A percentile compares a stretch with the other conserved stretches of the same genome.
phyloP scores from a whole-genome alignment of 2,329 filamentous ascomycete species.

The Tolypocladium pustulatum region DNA sequence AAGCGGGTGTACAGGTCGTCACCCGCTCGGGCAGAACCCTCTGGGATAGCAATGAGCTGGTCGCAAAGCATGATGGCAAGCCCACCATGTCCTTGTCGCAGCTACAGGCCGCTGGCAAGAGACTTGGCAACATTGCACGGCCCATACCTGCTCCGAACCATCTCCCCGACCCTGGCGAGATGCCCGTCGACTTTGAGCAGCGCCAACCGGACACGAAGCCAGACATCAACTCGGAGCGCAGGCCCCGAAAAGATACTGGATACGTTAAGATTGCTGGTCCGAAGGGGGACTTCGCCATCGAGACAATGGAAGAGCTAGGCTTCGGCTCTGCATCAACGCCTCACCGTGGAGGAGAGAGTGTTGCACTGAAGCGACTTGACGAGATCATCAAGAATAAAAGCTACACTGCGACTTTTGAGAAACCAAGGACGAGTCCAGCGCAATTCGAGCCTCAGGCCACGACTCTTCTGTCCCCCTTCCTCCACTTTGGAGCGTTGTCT shows the following conservation, averaged over 20 bases:
- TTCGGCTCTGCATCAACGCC: slow-evolving; percentile 54
- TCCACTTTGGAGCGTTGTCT: slow-evolving; percentile 67
- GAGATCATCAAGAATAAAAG: slow-evolving; percentile 49
- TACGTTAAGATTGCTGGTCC: slow-evolving; percentile 57
- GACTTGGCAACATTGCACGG: slow-evolving; percentile 49
- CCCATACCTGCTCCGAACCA: slow-evolving; percentile 49
- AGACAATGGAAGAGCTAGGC: slow-evolving; percentile 60
- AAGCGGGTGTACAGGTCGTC: slow-evolving; percentile 60
- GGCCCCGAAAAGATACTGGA: slow-evolving; percentile 42
- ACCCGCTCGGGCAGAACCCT: slow-evolving; percentile 54
- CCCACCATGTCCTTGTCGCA: slow-evolving; percentile 67
- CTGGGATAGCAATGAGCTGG: slow-evolving; percentile 63
- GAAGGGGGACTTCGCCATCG: slow-evolving; percentile 57
- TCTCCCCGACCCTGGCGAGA: slow-evolving; percentile 56
- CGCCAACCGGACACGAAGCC: slow-evolving; percentile 36
- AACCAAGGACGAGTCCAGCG: slow-evolving; percentile 65
- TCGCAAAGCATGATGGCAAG: slow-evolving; percentile 53
- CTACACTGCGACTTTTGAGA: slow-evolving; percentile 65
- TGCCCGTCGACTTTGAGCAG: slow-evolving; percentile 48
- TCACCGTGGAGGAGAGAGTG: slow-evolving; percentile 60
- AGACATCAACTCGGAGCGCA: slow-evolving; percentile 50
- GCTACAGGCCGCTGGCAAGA: slow-evolving; percentile 51
- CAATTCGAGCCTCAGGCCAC: slow-evolving; percentile 64
- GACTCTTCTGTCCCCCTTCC: slow-evolving; percentile 60
- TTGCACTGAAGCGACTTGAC: slow-evolving; percentile 47